Evolutionary conservation across 1,139 yeast species (phyloP), one percentile per base, ranked within the genome.

Genomic region (Kodamaea anthophila): DNA sequence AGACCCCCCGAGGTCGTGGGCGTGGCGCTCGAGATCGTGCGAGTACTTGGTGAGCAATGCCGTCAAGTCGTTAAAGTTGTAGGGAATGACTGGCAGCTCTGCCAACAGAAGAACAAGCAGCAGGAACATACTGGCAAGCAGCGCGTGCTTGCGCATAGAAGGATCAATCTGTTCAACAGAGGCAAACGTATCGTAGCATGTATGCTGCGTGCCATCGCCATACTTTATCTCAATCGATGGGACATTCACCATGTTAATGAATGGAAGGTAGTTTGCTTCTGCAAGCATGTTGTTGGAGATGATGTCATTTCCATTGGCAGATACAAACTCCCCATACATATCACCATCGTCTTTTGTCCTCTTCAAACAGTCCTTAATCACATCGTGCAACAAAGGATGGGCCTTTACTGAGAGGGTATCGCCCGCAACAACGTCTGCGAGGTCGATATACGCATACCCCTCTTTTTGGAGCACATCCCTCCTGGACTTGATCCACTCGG

Each of bases 51-150:
- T 60, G 23, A 86, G 41, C 10, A 59, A 56, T 2, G 58, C 49
- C 2, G 74, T 74, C 37, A 77, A 67, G 6, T 64, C 61, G 3
- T 51, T 52, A 22, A 84, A 55, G 46, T 80, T 74, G 44, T 71
- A 81, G 2, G 96, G 96, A 10, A 88, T 61, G 23, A 85, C 53
- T 2, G 96, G 94, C 23, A 68, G 73, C 44, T 88, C 96, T 0
- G 77, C 70, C 11, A 83, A 49, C 29, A 71, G 65, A 12, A 87
- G 50, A 0, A 70, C 55, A 5, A 82, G 41, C 24, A 66, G 57
- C 2, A 85, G 65, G 2, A 81, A 48, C 14, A 81, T 49, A 37
- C 77, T 74, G 2, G 81, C 74, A 34, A 86, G 50, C 11, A 74
- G 70, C 9, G 58, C 47, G 47, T 82, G 88, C 33, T 71, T 69